Conservation (phyloP, 2,329 filamentous ascomycete species). For the Neopestalotiopsis sp. region DNA sequence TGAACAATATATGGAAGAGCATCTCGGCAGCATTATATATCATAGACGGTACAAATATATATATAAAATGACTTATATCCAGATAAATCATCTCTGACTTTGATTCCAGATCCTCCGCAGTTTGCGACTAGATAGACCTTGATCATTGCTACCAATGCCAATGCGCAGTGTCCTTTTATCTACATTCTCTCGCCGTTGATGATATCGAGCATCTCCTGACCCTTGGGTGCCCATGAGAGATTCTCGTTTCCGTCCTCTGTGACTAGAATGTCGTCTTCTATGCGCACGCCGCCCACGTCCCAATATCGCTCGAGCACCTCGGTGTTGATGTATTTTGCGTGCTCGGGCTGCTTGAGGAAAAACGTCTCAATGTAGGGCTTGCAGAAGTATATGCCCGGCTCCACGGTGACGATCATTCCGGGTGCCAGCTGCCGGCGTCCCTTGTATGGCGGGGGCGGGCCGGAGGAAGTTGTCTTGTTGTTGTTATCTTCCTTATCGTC, state of each 20-base stretch:
- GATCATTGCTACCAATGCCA: background rate
- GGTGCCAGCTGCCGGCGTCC: conserved; percentile 52
- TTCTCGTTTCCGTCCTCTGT: conserved; percentile 82
- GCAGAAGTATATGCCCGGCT: conserved; percentile 82
- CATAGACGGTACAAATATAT: too few relatives aligned
- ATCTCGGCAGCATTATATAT: too few relatives aligned
- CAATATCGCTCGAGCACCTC: conserved; percentile 72
- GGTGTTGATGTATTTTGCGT: conserved; percentile 68
- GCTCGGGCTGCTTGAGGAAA: conserved; percentile 62
- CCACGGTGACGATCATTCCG: conserved; percentile 77
- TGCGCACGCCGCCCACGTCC: conserved; percentile 84
- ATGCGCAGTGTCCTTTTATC: background rate
- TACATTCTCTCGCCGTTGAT: conserved; percentile 29
- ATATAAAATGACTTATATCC: too few relatives aligned
- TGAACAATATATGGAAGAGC: too few relatives aligned
- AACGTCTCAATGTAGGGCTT: conserved; percentile 74
- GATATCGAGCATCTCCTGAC: conserved; percentile 69
- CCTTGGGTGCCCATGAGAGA: conserved; percentile 80
- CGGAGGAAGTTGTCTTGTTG: background rate
- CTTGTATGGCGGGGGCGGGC: conserved; percentile 30
- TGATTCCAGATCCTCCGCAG: too few relatives aligned
- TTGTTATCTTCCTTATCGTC: conserved; percentile 5
- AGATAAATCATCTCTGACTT: background rate
- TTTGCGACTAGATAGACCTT: too few relatives aligned
- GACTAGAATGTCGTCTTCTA: conserved; percentile 89